Percentiles rank a stretch among this genome's conserved stretches.
Evolutionary conservation across 2,329 filamentous ascomycete genomes (phyloP).

Genomic region (Metarhizium album): DNA sequence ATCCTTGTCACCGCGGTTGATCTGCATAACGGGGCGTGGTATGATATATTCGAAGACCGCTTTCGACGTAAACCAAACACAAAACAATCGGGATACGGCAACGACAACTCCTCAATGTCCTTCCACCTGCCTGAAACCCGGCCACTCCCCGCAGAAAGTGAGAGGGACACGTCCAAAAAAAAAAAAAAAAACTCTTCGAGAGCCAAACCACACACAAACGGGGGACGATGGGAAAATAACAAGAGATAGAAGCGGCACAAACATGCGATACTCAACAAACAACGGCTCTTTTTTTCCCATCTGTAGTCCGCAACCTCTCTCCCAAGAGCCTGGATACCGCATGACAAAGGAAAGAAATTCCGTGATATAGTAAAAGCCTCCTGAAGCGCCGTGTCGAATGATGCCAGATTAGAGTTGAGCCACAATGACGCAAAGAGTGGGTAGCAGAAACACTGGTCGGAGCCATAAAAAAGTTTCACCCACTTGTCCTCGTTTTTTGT

Average conservation of each 20-base stretch:
- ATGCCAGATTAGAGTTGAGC: slow-evolving; percentile 28
- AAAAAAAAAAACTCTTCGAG: neutral
- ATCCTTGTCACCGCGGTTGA: neutral
- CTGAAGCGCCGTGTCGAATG: slow-evolving; percentile 29
- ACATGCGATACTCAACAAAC: slow-evolving; percentile 6
- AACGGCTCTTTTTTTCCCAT: slow-evolving; percentile 19
- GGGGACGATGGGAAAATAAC: neutral
- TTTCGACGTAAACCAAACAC: slow-evolving; percentile 4
- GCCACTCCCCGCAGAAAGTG: neutral
- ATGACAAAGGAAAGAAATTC: slow-evolving; percentile 14
- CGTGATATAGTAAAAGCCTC: slow-evolving; percentile 26
- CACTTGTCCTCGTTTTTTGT: slow-evolving; percentile 1
- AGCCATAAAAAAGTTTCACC: slow-evolving; percentile 4
- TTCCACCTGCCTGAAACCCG: neutral
- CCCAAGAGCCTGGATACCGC: slow-evolving; percentile 25
- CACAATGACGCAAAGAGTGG: slow-evolving; percentile 12
- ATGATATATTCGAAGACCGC: slow-evolving; percentile 6
- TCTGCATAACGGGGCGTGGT: neutral
- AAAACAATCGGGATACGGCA: neutral
- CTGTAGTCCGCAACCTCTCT: slow-evolving; percentile 17
- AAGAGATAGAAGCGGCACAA: slow-evolving; percentile 4
- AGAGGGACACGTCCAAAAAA: neutral
- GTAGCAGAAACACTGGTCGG: slow-evolving; percentile 15
- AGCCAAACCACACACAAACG: neutral
- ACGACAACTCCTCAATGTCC: neutral